Conservation (phyloP, 768 basidiomycete species). For the Kwoniella bestiolae region DNA sequence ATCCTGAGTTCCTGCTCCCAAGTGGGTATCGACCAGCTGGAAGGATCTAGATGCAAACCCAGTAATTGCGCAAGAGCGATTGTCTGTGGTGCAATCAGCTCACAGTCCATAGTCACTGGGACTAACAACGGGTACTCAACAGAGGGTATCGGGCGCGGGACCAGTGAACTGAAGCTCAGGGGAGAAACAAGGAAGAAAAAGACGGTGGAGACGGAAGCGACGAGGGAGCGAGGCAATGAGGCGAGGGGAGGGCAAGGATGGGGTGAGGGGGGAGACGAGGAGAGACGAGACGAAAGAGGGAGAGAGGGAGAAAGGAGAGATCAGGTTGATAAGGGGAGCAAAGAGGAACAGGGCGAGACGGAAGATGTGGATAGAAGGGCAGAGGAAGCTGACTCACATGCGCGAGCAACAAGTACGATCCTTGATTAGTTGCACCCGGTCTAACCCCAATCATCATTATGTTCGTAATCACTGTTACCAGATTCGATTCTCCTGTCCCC, state of each 20-base stretch:
- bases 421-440: conserved; percentile 15
- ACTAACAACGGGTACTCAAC: too few relatives aligned
- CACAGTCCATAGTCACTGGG: too few relatives aligned
- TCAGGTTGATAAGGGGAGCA: neutral
- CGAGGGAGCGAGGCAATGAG: too few relatives aligned
- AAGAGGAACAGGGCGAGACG: neutral
- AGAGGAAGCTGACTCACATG: conserved; percentile 22
- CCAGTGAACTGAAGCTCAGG: too few relatives aligned
- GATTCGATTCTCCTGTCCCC: conserved; percentile 17
- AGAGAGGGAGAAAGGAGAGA: neutral
- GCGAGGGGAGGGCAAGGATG: too few relatives aligned
- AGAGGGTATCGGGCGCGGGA: too few relatives aligned
- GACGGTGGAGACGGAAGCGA: too few relatives aligned
- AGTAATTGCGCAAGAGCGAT: conserved; percentile 36
- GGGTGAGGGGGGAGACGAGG: too few relatives aligned
- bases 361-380: neutral
- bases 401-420: conserved; percentile 22
- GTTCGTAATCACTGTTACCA: conserved; percentile 23
- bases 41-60: conserved; percentile 30
- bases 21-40: conserved; percentile 24
- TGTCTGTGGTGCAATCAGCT: conserved; percentile 16
- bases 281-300: too few relatives aligned
- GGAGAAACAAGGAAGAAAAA: too few relatives aligned
- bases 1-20: conserved; percentile 33
- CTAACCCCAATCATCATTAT: conserved; percentile 26